Evolutionary conservation across 2,329 filamentous ascomycete genomes (phyloP).

Genomic region (Mycosphaerella sp.): DNA sequence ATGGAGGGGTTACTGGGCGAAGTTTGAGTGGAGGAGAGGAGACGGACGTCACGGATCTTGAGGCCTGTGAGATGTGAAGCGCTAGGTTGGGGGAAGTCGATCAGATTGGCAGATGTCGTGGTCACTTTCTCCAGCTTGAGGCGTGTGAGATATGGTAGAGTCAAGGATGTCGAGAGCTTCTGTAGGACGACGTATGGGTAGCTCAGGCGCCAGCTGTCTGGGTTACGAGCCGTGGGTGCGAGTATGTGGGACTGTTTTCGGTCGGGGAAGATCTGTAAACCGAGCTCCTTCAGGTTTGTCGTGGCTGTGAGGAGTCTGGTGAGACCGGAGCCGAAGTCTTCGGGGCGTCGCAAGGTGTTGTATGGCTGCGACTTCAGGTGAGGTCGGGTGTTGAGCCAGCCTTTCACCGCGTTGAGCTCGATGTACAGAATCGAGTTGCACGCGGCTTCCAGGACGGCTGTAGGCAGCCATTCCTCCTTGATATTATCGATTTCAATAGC

Average conservation of each 20-base stretch:
- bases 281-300: slow-evolving; percentile 24
- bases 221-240: slow-evolving; percentile 17
- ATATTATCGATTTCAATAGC: slow-evolving; percentile 31
- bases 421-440: slow-evolving; percentile 27
- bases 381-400: slow-evolving; percentile 14
- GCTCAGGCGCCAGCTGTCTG: slow-evolving; percentile 21
- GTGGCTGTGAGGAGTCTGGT: slow-evolving; percentile 22
- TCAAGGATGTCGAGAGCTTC: slow-evolving; percentile 12
- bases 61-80: slow-evolving; percentile 23
- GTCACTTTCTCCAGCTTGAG: slow-evolving; percentile 31
- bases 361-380: slow-evolving; percentile 6
- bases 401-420: slow-evolving; percentile 28
- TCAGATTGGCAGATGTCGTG: slow-evolving; percentile 20
- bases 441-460: slow-evolving; percentile 19
- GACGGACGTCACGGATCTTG: slow-evolving; percentile 30
- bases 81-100: slow-evolving; percentile 23
- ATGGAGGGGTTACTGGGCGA: slow-evolving; percentile 11
- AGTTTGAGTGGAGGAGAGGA: slow-evolving; percentile 18
- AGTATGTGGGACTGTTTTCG: slow-evolving; percentile 21
- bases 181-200: slow-evolving; percentile 24
- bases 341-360: slow-evolving; percentile 5
- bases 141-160: slow-evolving; percentile 22
- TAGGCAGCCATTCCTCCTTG: slow-evolving; percentile 11
- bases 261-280: slow-evolving; percentile 27
- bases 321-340: slow-evolving; percentile 21